These are phyloP conservation scores for Sclerotinia borealis DNA, from an alignment of 2,329 filamentous ascomycete genomes.

Conservation along the genomic window DNA sequence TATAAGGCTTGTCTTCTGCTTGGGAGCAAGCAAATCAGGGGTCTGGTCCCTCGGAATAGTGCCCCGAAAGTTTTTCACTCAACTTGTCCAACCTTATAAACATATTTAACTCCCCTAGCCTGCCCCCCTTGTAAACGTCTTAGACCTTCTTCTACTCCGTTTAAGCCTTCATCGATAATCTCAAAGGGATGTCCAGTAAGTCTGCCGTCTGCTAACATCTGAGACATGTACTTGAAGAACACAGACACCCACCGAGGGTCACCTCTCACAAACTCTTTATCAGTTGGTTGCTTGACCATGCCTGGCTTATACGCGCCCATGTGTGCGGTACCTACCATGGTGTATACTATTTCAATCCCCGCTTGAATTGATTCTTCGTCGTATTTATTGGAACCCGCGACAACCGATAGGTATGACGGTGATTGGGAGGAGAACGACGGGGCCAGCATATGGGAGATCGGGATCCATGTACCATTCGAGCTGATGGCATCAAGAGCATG, in stretches of 20 bases:
- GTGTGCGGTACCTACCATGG: constrained; percentile 1
- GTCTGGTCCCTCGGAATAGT: neutral
- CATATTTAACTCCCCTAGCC: constrained; percentile 57
- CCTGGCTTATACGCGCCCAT: neutral
- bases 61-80: neutral
- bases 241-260: neutral
- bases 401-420: neutral
- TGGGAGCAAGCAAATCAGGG: neutral
- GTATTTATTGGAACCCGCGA: neutral
- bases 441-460: neutral
- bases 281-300: neutral
- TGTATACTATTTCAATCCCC: neutral
- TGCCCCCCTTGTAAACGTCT: constrained; percentile 51
- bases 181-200: constrained; percentile 44
- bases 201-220: constrained; percentile 42
- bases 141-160: constrained; percentile 44
- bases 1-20: neutral
- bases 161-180: constrained; percentile 42
- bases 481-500: constrained; percentile 24
- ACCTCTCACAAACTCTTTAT: neutral
- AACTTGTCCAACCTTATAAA: constrained; percentile 36
- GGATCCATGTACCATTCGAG: constrained; percentile 12
- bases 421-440: neutral
- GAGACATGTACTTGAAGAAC: constrained; percentile 12
- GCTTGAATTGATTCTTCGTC: neutral